A percentile compares a stretch with the other conserved stretches of the same genome.
Conservation (phyloP, 345 rosid species). For the Ceriops tagal region DNA sequence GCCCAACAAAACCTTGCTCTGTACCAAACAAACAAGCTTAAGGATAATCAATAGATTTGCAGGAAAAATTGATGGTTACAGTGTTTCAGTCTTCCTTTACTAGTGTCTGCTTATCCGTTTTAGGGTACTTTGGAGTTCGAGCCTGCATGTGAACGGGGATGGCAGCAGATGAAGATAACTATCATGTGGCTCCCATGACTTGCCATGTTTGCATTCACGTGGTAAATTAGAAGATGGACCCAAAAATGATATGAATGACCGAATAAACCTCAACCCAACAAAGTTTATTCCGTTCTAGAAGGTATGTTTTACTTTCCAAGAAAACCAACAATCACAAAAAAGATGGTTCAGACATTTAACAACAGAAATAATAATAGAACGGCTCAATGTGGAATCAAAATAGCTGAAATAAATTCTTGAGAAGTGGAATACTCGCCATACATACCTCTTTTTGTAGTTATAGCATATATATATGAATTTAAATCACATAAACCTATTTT, state of each 20-base stretch:
- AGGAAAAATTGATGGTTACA: background rate
- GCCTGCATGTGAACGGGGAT: background rate
- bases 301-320: too few species aligned
- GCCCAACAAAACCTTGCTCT: slow-evolving; percentile 91
- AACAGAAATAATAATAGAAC: background rate
- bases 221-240: background rate
- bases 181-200: background rate
- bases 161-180: background rate
- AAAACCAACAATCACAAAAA: background rate
- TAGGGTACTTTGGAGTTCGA: background rate
- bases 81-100: background rate
- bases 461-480: too few species aligned
- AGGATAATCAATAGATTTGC: slow-evolving; percentile 28
- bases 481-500: too few species aligned
- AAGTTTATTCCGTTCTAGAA: background rate
- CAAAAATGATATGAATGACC: background rate
- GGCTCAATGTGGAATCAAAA: background rate
- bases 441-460: too few species aligned
- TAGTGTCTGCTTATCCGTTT: too few species aligned
- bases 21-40: slow-evolving; percentile 31
- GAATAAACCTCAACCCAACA: too few species aligned
- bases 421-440: background rate
- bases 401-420: background rate
- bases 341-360: background rate
- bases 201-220: background rate